A percentile compares a stretch with the other conserved stretches of the same genome.
Evolutionary conservation across 305 asterid genomes (phyloP).

Genomic region (Solanum hybrid): DNA sequence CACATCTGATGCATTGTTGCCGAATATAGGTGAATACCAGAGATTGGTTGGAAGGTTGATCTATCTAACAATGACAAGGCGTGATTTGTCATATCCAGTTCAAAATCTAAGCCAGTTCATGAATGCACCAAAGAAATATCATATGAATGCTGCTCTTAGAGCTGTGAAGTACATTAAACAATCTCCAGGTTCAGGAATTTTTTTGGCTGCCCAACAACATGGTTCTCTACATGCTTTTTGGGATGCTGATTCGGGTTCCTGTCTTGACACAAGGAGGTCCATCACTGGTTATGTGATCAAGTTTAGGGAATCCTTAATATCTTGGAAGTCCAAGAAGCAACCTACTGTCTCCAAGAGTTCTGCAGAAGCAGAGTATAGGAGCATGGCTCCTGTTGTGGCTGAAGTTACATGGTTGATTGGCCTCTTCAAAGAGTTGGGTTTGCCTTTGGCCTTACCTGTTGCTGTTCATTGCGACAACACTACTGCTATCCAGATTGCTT

Average conservation of each 20-base stretch:
- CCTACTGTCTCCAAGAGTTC: background rate
- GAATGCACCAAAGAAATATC: background rate
- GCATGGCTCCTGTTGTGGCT: background rate
- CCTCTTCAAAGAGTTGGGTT: background rate
- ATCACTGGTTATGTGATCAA: background rate
- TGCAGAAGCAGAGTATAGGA: background rate
- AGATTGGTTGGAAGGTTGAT: background rate
- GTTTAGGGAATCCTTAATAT: background rate
- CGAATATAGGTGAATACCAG: background rate
- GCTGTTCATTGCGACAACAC: background rate
- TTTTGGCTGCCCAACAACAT: background rate
- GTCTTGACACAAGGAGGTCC: background rate
- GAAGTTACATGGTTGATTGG: background rate
- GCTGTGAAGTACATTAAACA: background rate
- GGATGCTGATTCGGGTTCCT: background rate
- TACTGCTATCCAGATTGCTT: background rate
- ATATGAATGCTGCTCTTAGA: background rate
- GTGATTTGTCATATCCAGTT: background rate
- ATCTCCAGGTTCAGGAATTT: background rate
- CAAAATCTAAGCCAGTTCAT: background rate
- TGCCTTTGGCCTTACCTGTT: background rate
- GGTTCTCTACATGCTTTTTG: background rate
- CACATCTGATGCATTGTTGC: no score
- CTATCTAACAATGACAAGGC: background rate
- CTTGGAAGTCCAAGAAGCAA: background rate